Evolutionary conservation across 805 yeast species (phyloP).

Genomic region (Ogataea henricii): DNA sequence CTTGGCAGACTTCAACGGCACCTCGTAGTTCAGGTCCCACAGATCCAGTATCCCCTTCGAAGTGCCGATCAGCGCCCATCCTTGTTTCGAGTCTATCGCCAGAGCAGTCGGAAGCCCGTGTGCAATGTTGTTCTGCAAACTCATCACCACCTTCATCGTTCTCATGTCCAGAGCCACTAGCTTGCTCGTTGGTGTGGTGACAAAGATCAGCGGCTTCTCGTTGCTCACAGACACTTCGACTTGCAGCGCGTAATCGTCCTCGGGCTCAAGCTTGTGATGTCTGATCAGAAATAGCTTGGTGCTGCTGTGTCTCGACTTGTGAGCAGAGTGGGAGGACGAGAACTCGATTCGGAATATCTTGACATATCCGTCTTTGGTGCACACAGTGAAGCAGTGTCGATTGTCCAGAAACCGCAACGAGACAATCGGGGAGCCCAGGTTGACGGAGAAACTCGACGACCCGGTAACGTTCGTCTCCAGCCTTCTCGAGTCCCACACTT

Average conservation of each 20-base stretch:
- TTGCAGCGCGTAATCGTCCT: constrained; percentile 43
- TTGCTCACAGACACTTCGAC: constrained; percentile 43
- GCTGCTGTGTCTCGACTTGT: constrained; percentile 16
- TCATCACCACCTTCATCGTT: constrained; percentile 45
- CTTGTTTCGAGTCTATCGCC: constrained; percentile 49
- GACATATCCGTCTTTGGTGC: constrained; percentile 49
- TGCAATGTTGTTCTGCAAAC: constrained; percentile 53
- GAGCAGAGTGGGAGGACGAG: constrained; percentile 15
- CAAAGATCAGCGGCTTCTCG: constrained; percentile 46
- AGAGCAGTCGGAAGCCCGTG: constrained; percentile 71
- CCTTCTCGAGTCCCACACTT: constrained; percentile 74
- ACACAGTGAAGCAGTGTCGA: constrained; percentile 59
- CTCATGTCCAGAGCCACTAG: constrained; percentile 60
- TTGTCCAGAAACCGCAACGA: constrained; percentile 52
- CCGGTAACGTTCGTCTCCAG: constrained; percentile 63
- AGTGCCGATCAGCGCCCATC: constrained; percentile 79
- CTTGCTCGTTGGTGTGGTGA: constrained; percentile 54
- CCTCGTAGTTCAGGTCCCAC: constrained; percentile 77
- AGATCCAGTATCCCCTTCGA: constrained; percentile 69
- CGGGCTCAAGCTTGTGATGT: constrained; percentile 39
- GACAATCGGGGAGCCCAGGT: constrained; percentile 51
- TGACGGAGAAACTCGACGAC: constrained; percentile 47
- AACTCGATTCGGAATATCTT: constrained; percentile 43
- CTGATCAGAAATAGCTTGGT: constrained; percentile 38
- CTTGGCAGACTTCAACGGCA: constrained; percentile 63